These are phyloP conservation scores for Phytophthora litchii DNA, from an alignment of 352 stramenopile genomes.

Conservation along the genomic window DNA sequence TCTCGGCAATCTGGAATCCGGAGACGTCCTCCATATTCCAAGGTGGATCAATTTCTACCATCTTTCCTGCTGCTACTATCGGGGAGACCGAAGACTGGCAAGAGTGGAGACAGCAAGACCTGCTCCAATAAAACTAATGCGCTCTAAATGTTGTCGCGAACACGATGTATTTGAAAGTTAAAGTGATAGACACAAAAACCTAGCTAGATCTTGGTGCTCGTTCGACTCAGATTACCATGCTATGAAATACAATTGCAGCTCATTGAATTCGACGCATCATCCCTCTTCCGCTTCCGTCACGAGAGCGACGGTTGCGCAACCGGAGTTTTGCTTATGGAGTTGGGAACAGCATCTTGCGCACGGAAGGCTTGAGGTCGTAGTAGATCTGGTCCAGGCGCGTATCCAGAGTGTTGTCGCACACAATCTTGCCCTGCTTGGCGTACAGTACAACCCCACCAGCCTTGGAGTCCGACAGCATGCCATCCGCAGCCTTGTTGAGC, in stretches of 20 bases:
- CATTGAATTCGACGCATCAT: conserved; percentile 18
- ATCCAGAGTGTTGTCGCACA: conserved; percentile 98
- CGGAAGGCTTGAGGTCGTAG: conserved; percentile 82
- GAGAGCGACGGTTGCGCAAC: conserved; percentile 1
- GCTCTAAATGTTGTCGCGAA: conserved; percentile 6
- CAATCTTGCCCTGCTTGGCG: conserved; percentile 94
- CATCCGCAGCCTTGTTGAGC: conserved; percentile 87
- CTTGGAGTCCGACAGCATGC: conserved; percentile 84
- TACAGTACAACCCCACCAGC: conserved; percentile 87
- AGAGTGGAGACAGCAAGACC: conserved; percentile 26
- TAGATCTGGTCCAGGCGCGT: conserved; percentile 85
- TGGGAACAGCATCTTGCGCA: conserved; percentile 84
- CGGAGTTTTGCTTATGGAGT: conserved; percentile 34
- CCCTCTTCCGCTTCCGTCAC: neutral
- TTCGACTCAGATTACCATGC: conserved; percentile 7
- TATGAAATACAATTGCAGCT: conserved; percentile 1
- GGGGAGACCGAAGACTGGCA: conserved; percentile 16
- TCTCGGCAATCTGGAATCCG: conserved; percentile 48
- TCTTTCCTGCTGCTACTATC: neutral
- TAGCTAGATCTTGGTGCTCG: conserved; percentile 23
- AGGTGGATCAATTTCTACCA: neutral
- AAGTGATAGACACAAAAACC: conserved; percentile 23
- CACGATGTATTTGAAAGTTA: conserved; percentile 18
- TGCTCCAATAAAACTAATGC: conserved; percentile 17
- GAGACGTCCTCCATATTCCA: conserved; percentile 53